These are phyloP conservation scores for Lodderomyces elongisporus DNA, from an alignment of 1,139 yeast species.

Conservation along the genomic window DNA sequence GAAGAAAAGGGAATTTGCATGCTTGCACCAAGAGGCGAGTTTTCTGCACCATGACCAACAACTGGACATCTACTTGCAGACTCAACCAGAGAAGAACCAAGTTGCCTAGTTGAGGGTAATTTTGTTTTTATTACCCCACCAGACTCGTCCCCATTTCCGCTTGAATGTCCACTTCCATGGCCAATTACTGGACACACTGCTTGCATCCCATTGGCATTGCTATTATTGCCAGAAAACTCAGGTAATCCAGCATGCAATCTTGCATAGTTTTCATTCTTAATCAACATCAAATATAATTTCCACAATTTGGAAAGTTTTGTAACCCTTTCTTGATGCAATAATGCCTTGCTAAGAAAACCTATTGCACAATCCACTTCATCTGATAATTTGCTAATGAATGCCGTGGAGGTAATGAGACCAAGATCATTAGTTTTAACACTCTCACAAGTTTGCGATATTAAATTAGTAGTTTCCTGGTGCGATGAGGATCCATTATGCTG, in stretches of 20 bases:
- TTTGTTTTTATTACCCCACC: too few species aligned
- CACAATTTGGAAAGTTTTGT: conserved; percentile 33
- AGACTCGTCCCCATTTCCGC: not conserved
- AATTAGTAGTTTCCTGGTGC: not conserved
- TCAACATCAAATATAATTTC: conserved; percentile 38
- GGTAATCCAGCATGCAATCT: conserved; percentile 34
- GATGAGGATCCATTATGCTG: conserved; percentile 8
- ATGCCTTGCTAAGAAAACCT: conserved; percentile 4
- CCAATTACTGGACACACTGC: conserved; percentile 11
- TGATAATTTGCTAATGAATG: conserved; percentile 2
- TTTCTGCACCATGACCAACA: not conserved
- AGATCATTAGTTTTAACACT: not conserved
- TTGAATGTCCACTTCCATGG: conserved; percentile 4
- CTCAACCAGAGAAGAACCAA: not conserved
- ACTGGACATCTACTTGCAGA: conserved; percentile 2
- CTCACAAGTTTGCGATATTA: conserved; percentile 4
- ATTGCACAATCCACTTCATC: conserved; percentile 3
- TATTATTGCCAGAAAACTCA: conserved; percentile 16
- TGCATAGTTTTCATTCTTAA: conserved; percentile 29
- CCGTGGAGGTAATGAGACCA: conserved; percentile 1
- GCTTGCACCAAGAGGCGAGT: not conserved
- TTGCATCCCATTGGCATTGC: conserved; percentile 1
- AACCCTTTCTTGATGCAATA: conserved; percentile 19
- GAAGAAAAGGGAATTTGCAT: not conserved
- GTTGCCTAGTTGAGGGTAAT: not conserved